Evolutionary conservation across 2,329 filamentous ascomycete species (phyloP).

Genomic region (Colletotrichum kahawae): DNA sequence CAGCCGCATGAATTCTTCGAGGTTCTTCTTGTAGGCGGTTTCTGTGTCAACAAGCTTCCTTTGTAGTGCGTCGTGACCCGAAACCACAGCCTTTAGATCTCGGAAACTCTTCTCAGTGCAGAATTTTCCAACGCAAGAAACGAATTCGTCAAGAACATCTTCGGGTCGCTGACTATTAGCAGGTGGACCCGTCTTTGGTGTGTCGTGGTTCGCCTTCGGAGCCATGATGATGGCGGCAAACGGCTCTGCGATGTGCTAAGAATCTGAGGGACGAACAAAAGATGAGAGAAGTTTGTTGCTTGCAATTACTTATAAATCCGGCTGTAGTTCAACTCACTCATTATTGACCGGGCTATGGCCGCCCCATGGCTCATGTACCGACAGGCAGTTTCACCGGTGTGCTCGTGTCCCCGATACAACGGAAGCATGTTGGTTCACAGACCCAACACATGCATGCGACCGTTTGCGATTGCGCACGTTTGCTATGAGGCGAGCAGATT

Average conservation of each 20-base stretch:
- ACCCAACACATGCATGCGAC: too few relatives aligned
- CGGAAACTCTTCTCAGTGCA: neutral
- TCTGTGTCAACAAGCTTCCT: neutral
- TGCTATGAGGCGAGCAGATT: too few relatives aligned
- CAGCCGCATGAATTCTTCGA: neutral
- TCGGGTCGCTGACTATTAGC: neutral
- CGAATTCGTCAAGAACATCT: neutral
- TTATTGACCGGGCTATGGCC: too few relatives aligned
- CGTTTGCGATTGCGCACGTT: too few relatives aligned
- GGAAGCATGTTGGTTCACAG: too few relatives aligned
- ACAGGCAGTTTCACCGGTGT: too few relatives aligned
- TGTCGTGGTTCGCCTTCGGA: neutral
- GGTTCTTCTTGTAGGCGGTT: neutral
- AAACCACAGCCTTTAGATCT: neutral
- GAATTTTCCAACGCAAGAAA: neutral
- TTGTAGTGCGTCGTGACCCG: neutral
- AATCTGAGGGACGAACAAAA: neutral
- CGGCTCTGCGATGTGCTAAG: neutral
- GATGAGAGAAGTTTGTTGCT: too few relatives aligned
- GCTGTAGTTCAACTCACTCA: too few relatives aligned
- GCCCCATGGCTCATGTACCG: too few relatives aligned
- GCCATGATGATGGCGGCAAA: neutral
- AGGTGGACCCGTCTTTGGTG: neutral
- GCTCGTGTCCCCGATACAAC: too few relatives aligned
- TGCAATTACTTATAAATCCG: too few relatives aligned